Evolutionary conservation across 352 stramenopile species (phyloP).

Genomic region (Phytophthora pinifolia): DNA sequence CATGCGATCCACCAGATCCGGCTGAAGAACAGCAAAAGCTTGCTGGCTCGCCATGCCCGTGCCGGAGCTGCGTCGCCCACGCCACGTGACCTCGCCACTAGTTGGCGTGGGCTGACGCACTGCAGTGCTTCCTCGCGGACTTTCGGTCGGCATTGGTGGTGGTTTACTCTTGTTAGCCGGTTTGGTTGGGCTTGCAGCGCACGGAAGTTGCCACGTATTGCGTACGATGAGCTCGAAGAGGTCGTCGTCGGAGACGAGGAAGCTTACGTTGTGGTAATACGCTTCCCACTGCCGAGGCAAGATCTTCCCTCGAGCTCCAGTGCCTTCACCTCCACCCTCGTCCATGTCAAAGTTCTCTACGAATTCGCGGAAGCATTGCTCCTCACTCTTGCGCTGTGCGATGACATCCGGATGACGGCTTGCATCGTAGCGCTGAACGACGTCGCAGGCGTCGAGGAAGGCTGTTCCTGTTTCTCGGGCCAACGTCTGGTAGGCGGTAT

Average conservation of each 20-base stretch:
- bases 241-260: slow-evolving; percentile 85
- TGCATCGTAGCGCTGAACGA: slow-evolving; percentile 70
- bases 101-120: slow-evolving; percentile 22
- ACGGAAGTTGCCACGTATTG: slow-evolving; percentile 78
- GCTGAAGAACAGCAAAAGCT: slow-evolving; percentile 62
- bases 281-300: slow-evolving; percentile 55
- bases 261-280: slow-evolving; percentile 91
- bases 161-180: slow-evolving; percentile 5
- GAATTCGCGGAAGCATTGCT: slow-evolving; percentile 75
- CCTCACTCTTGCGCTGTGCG: slow-evolving; percentile 46
- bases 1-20: slow-evolving; percentile 49
- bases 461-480: slow-evolving; percentile 43
- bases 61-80: slow-evolving; percentile 23
- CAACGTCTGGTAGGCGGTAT: slow-evolving; percentile 74
- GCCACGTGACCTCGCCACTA: slow-evolving; percentile 8
- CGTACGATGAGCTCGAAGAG: slow-evolving; percentile 90
- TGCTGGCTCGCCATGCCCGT: slow-evolving; percentile 53
- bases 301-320: slow-evolving; percentile 31
- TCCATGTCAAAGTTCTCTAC: slow-evolving; percentile 76
- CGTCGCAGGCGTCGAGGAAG: slow-evolving; percentile 56
- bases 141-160: slow-evolving; percentile 5
- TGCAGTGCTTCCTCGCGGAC: slow-evolving; percentile 6
- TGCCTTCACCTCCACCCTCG: slow-evolving; percentile 11
- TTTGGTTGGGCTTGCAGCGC: neutral
- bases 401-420: slow-evolving; percentile 77